Evolutionary conservation across 768 basidiomycete genomes (phyloP), one percentile per base, ranked within the genome.

Genomic region (Boletus pseudopeckii): DNA sequence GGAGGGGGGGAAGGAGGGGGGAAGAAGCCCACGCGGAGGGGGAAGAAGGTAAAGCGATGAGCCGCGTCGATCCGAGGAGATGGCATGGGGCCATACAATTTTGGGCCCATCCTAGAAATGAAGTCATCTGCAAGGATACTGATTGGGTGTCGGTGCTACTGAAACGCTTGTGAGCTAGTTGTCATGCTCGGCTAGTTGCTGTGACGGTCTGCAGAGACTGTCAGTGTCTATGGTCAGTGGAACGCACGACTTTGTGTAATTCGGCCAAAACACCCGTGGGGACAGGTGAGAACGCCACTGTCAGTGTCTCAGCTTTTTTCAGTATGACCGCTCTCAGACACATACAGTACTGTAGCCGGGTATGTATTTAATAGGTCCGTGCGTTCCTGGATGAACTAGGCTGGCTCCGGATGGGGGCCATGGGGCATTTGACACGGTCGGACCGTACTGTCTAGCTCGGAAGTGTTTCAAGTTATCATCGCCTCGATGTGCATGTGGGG

Each of bases 21-120:
- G 79, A 72, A 81, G 71, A 85, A 83, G 62, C 67, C 72, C 34
- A 77, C 80, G 55, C 76, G 78, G 41, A 69, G 71, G 52, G 65
- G 74, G 15, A 79, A 78, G 62, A 78, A 77, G 61, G 55, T 58
- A 47, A 77, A 70, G 58, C 68, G 71, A 53, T 72, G 54, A 17
- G 10, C 36, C 36, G 14, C n/a, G 44, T 51, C 38, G 46, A 54
- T 54, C 56, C 18, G 11, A 56, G 22, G 40, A 36, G 14, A 47
- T 32, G 18, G 34, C 17, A 28, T 41, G 28, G n/a, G 44, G 10
- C 26, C 46, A 33, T 43, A 11, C 13, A 6, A 5, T 33, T 22
- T 11, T n/a, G 13, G 32, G 9, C 18, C 24, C 28, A 18, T 39
- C 18, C 37, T 30, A n/a, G n/a, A n/a, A n/a, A n/a, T n/a, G 28